Conservation (phyloP, 2,329 filamentous ascomycete species). For the Alternaria tenuissima region DNA sequence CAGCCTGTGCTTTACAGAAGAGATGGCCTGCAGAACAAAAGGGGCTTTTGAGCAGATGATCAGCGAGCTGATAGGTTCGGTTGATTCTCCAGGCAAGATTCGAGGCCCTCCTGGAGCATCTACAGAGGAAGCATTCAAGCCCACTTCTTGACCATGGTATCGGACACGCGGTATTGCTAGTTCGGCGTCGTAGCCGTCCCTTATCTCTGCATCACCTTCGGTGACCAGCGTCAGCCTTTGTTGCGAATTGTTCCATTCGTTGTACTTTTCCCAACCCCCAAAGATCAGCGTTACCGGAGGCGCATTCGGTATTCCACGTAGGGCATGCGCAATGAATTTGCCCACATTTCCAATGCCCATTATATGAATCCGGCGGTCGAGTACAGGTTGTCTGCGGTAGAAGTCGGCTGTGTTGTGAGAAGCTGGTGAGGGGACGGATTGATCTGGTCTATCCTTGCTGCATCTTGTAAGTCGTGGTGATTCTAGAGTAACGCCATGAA, state of each 20-base stretch:
- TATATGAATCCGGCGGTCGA: conserved; percentile 63
- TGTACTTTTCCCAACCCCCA: conserved; percentile 60
- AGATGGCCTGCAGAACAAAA: conserved; percentile 71
- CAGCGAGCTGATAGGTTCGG: conserved; percentile 71
- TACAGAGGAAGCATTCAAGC: conserved; percentile 17
- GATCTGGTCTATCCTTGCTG: conserved; percentile 27
- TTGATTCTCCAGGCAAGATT: conserved; percentile 37
- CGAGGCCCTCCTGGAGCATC: conserved; percentile 13
- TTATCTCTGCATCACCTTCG: conserved; percentile 51
- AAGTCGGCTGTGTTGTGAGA: conserved; percentile 36
- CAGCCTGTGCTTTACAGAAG: conserved; percentile 72
- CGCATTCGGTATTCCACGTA: conserved; percentile 67
- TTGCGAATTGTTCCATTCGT: conserved; percentile 57
- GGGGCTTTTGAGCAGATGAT: conserved; percentile 81
- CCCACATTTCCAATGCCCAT: conserved; percentile 85
- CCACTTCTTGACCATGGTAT: conserved; percentile 50
- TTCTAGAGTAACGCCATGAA: background rate
- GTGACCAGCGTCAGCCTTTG: conserved; percentile 58
- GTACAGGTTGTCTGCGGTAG: conserved; percentile 41
- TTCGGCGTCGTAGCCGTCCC: conserved; percentile 58
- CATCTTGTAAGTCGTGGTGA: conserved; percentile 18
- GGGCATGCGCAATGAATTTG: conserved; percentile 76
- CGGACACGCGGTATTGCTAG: conserved; percentile 47
- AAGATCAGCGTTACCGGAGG: conserved; percentile 85
- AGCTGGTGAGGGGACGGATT: background rate